phyloP scores from a whole-genome alignment of 23 red algal species.

The Gracilariopsis chorda region DNA sequence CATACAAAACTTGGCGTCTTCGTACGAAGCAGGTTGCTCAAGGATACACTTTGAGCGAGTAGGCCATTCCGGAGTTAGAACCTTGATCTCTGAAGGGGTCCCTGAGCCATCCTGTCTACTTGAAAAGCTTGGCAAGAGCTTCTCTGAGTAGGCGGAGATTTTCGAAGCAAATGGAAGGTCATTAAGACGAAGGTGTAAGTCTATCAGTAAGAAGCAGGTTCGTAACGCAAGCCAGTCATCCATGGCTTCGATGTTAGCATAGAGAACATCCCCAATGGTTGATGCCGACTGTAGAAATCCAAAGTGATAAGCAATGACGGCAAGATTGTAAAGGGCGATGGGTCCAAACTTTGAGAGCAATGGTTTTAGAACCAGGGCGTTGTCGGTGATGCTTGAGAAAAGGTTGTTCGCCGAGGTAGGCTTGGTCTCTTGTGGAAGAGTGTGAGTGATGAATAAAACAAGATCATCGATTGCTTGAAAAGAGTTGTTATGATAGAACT shows the following conservation, averaged over 20 bases:
- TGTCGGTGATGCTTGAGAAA: background rate
- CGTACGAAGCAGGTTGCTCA: slow-evolving; percentile 11
- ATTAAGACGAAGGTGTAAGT: slow-evolving; percentile 21
- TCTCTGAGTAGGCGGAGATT: slow-evolving; percentile 30
- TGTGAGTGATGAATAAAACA: slow-evolving; percentile 14
- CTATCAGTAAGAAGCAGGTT: slow-evolving; percentile 50
- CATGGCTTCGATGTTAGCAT: slow-evolving; percentile 47
- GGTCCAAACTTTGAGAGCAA: slow-evolving; percentile 17
- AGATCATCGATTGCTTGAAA: slow-evolving; percentile 8
- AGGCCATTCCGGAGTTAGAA: slow-evolving; percentile 31
- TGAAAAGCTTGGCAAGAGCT: slow-evolving; percentile 30
- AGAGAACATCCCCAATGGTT: slow-evolving; percentile 13
- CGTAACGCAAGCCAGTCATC: slow-evolving; percentile 68
- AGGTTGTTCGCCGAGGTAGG: slow-evolving; percentile 16
- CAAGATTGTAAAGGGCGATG: slow-evolving; percentile 49
- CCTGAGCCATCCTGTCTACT: background rate
- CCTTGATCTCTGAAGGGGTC: slow-evolving; percentile 11
- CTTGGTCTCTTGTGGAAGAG: background rate
- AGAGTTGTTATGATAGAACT: background rate
- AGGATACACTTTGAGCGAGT: slow-evolving; percentile 1
- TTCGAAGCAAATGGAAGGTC: background rate
- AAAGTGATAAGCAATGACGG: slow-evolving; percentile 47
- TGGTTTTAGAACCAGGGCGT: background rate
- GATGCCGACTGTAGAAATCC: slow-evolving; percentile 14
- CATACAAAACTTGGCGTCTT: slow-evolving; percentile 53